Base-by-base conservation (phyloP, 2,329 filamentous ascomycete species). In the Neofusicoccum laricinum region DNA sequence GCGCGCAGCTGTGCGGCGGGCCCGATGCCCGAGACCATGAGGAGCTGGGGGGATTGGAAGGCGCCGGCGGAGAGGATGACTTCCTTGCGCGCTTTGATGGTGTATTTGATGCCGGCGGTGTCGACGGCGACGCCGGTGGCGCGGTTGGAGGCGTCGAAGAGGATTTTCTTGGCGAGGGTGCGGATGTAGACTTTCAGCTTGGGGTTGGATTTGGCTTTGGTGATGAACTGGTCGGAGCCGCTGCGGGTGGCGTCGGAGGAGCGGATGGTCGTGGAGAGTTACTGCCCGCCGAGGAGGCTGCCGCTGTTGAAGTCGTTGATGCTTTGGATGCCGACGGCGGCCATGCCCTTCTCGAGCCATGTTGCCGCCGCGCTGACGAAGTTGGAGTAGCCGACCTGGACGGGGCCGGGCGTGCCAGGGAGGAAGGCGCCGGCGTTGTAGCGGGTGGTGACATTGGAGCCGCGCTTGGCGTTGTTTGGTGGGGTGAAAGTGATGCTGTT, bases 61-160 rank as follows among this genome's bases (percentile, higher is more conserved):
- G 73, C 71, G 19, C 79, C 80, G 0, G 78, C 79, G 0, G 79
- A 79, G 0, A 82, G 63, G 30, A 82, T 79, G 25, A 81, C 76
- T 66, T 82, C 79, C 45, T 78, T 76, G 12, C 69, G 73, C 1
- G 77, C 77, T 0, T 51, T 66, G 8, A 73, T 64, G n/a, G 46
- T 67, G 17, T 68, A 71, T 2, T 41, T 32, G 50, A 49, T 40
- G 1, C 67, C 67, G 7, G 49, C 36, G 0, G 67, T 67, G 2
- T 66, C 49, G 10, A 72, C 64, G 2, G 38, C 32, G 3, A 72
- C 71, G 19, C 71, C 71, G 4, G 64, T 72, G 1, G 72, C 72
- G 2, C 36, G 67, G 58, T 71, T 70, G 38, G 63, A 43, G 2
- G 11, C 46, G 50, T 75, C 63, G 65, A 79, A 79, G 3, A 78